A percentile compares a stretch with the other conserved stretches of the same genome.
Conservation (phyloP, 306 rosid species). For the Trifolium fragiferum region DNA sequence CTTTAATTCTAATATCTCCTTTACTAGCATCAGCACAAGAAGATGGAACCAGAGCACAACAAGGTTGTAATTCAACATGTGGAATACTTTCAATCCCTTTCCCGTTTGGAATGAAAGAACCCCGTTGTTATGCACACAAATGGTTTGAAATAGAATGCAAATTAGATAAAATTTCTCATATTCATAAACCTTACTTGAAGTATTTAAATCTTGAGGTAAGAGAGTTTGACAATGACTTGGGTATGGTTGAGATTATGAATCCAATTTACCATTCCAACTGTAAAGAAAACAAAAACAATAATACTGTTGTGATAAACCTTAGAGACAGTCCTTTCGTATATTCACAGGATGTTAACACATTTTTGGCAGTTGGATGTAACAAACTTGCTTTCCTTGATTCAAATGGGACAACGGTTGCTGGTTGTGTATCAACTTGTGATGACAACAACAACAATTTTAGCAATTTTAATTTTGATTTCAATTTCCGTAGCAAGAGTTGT, state of each 20-base stretch:
- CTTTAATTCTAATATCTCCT: neutral
- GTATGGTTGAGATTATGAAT: neutral
- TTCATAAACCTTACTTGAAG: conserved; percentile 32
- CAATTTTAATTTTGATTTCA: neutral
- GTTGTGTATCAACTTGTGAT: conserved; percentile 48
- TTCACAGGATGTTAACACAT: conserved; percentile 25
- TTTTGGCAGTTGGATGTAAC: conserved; percentile 42
- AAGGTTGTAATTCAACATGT: conserved; percentile 40
- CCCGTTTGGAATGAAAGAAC: conserved; percentile 54
- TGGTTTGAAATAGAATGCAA: conserved; percentile 54
- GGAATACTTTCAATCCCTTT: conserved; percentile 36
- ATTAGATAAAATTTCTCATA: neutral
- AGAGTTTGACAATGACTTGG: rapidly evolving
- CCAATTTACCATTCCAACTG: conserved; percentile 33
- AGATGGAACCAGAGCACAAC: neutral
- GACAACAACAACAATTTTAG: neutral
- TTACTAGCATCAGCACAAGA: neutral
- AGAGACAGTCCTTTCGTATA: conserved; percentile 40
- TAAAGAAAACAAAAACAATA: neutral
- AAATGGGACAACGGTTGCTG: conserved; percentile 31
- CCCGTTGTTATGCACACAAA: conserved; percentile 32
- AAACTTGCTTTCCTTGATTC: conserved; percentile 27
- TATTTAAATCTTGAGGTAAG: conserved; percentile 29
- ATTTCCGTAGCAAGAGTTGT: neutral
- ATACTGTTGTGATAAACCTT: neutral